Percentiles rank a stretch among this genome's conserved stretches.
These are phyloP conservation scores for Pleurotus sapidus DNA, from an alignment of 768 basidiomycete genomes.

Conservation along the genomic window DNA sequence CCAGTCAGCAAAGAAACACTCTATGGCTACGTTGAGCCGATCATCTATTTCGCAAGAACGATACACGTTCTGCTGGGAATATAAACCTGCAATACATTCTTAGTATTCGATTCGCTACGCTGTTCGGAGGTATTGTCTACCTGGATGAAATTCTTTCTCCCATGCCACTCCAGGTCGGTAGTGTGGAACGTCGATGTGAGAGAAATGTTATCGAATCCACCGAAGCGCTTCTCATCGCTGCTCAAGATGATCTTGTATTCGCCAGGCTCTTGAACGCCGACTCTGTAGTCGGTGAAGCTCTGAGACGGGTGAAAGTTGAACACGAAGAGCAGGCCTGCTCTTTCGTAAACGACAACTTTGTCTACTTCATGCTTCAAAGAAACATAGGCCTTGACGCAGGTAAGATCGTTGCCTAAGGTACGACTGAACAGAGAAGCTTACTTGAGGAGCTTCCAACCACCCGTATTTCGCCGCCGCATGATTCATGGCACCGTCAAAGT, in stretches of 20 bases:
- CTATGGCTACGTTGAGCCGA: no score
- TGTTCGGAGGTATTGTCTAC: slow-evolving; percentile 34
- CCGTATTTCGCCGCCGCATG: slow-evolving; percentile 70
- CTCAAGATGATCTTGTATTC: slow-evolving; percentile 80
- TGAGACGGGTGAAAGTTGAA: slow-evolving; percentile 96
- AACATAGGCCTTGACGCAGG: slow-evolving; percentile 66
- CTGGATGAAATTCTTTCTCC: slow-evolving; percentile 87
- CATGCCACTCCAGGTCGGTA: slow-evolving; percentile 87
- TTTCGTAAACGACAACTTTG: slow-evolving; percentile 93
- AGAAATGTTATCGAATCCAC: slow-evolving; percentile 83
- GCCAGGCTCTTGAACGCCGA: slow-evolving; percentile 84
- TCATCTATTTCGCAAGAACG: slow-evolving; percentile 49
- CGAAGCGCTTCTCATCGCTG: slow-evolving; percentile 85
- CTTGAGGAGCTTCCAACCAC: slow-evolving; percentile 84
- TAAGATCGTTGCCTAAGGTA: neutral
- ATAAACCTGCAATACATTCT: slow-evolving; percentile 51
- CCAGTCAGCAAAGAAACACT: no score
- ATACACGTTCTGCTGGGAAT: slow-evolving; percentile 66
- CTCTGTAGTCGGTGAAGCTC: slow-evolving; percentile 91
- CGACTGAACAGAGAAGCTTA: slow-evolving; percentile 26
- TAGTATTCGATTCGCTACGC: no score
- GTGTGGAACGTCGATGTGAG: slow-evolving; percentile 70
- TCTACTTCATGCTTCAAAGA: slow-evolving; percentile 93
- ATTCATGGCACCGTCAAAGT: slow-evolving; percentile 95
- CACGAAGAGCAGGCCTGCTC: slow-evolving; percentile 89